Evolutionary conservation across 2,329 filamentous ascomycete species (phyloP), one percentile per base, ranked within the genome.

Genomic region (Ascomycota sp.): DNA sequence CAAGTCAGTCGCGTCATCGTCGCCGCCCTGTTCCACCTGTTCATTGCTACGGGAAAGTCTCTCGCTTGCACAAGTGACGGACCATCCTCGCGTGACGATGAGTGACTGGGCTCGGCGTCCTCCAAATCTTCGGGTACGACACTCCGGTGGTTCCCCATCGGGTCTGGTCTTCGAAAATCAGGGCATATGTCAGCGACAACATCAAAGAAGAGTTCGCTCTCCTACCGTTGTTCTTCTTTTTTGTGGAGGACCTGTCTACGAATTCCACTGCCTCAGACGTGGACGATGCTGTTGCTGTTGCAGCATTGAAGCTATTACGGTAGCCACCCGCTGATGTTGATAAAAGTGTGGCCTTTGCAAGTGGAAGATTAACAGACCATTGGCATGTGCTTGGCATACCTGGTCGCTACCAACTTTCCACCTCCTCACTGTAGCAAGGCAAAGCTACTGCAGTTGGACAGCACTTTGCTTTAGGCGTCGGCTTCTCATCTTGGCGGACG

Each of bases 1-100:
- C 81, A 92, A 39, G 83, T 94, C 23, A 69, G 75, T 2, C 64
- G 69, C n/a, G 68, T 92, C 7, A 76, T 92, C 19, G 70, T 82
- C 12, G 80, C 83, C 1, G 30, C 71, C 0, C 61, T 92, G 40
- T 65, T 75, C 43, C 72, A 73, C 1, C 61, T 70, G 1, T 38
- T 44, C 4, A 42, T 45, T 4, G 48, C 47, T 4, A 17, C 15
- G 4, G 4, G 15, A 17, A 17, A 17, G 15, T 17, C 15, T 17
- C 48, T 61, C 3, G 59, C 65, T 92, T 5, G 65, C 71, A 1
- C 81, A 92, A 40, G 73, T 89, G 28, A 91, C 82, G 2, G 69
- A 68, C 3, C 80, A 85, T 48, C 82, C 82, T 2, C 64, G 81
- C 10, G 65, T 89, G 22, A 70, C 69, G 3, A 75, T 86, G 61